These are phyloP conservation scores for Rhodomyrtus tomentosa DNA, from an alignment of 345 rosid genomes.

Conservation along the genomic window DNA sequence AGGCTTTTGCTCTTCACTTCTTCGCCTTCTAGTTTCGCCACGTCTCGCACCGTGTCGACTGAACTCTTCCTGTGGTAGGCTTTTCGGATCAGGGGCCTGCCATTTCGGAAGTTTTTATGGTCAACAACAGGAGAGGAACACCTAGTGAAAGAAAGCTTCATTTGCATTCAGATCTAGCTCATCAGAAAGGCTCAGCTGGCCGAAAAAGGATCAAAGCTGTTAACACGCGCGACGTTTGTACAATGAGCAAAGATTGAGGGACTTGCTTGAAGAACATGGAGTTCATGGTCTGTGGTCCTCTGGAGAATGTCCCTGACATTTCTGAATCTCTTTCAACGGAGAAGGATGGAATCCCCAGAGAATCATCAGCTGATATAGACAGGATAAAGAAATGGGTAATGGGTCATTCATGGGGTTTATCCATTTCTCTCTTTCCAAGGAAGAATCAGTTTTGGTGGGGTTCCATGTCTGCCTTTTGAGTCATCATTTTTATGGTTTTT, in stretches of 20 bases:
- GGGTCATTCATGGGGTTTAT: neutral
- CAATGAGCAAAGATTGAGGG: neutral
- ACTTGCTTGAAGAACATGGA: slow-evolving; percentile 26
- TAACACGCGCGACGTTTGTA: neutral
- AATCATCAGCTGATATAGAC: neutral
- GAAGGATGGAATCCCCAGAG: too few species aligned
- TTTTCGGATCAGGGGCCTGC: slow-evolving; percentile 20
- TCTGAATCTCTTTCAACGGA: neutral
- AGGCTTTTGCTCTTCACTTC: slow-evolving; percentile 6
- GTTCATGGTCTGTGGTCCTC: slow-evolving; percentile 24
- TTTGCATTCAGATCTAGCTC: neutral
- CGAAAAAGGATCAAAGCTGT: neutral
- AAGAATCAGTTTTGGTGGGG: neutral
- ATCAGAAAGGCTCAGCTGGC: neutral
- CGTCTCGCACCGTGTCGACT: neutral
- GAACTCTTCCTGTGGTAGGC: slow-evolving; percentile 17
- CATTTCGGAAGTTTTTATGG: neutral
- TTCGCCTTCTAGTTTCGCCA: slow-evolving; percentile 11
- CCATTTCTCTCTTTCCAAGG: slow-evolving; percentile 10
- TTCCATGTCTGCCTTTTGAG: neutral
- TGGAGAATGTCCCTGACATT: slow-evolving; percentile 15
- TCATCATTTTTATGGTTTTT: neutral
- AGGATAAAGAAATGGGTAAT: neutral
- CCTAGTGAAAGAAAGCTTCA: neutral
- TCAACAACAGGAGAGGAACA: neutral